Evolutionary conservation across 2,329 filamentous ascomycete genomes (phyloP).

Genomic region (Aureobasidium sp.): DNA sequence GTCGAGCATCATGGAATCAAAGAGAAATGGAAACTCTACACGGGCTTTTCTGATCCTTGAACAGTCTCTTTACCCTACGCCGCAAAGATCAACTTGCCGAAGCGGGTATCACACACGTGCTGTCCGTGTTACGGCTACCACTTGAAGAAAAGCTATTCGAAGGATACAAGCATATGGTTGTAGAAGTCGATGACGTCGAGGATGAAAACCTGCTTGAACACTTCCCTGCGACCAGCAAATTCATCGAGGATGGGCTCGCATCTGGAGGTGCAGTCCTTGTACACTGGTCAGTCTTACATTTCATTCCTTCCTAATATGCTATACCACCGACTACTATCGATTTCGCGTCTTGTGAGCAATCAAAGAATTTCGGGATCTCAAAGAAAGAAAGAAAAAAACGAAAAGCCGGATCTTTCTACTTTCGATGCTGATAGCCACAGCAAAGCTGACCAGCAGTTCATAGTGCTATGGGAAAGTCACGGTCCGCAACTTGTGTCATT

Average conservation of each 20-base stretch:
- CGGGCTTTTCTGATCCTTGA: neutral
- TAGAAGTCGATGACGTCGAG: slow-evolving; percentile 85
- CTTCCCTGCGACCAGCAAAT: slow-evolving; percentile 69
- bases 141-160: slow-evolving; percentile 51
- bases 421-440: neutral
- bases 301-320: too few relatives aligned
- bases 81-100: slow-evolving; percentile 63
- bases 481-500: slow-evolving; percentile 75
- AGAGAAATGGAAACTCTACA: neutral
- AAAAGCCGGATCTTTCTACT: too few relatives aligned
- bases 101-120: slow-evolving; percentile 76
- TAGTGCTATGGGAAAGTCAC: slow-evolving; percentile 94
- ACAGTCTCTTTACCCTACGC: slow-evolving; percentile 71
- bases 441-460: slow-evolving; percentile 27
- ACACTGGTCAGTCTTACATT: slow-evolving; percentile 55
- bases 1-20: neutral
- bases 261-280: slow-evolving; percentile 56
- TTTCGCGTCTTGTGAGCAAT: too few relatives aligned
- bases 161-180: slow-evolving; percentile 63
- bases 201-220: slow-evolving; percentile 80
- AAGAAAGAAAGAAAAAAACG: too few relatives aligned
- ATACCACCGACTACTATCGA: neutral
- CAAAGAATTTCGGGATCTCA: too few relatives aligned
- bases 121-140: slow-evolving; percentile 69
- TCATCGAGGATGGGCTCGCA: slow-evolving; percentile 71